Evolutionary conservation across 192 early-diverging fungal genomes (phyloP), one percentile per base, ranked within the genome.

Genomic region (Backusella australiensis): DNA sequence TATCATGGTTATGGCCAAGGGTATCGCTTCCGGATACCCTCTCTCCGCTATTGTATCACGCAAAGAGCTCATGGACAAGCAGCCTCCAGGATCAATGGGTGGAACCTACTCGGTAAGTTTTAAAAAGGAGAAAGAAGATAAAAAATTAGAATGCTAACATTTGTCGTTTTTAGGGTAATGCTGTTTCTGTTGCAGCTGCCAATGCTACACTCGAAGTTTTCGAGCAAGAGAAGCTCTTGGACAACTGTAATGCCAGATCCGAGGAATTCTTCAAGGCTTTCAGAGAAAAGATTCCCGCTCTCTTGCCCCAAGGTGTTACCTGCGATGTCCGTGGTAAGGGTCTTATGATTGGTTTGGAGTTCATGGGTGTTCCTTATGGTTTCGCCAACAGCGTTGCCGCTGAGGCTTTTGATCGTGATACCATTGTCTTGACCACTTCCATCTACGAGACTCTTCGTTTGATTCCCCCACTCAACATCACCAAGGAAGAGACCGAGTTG

Each of bases 341-440:
- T 63, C 41, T 84, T 15, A 84, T 84, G 83, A 76, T 84, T 77
- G 83, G 83, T 56, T 41, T 84, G 34, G 83, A 84, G 32, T 84
- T 84, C 41, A 32, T 34, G 56, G 69, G 71, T 0, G 81, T 71
- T 29, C 81, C 81, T 46, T 29, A 34, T 29, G 79, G 80, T 53
- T 81, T 81, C 75, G 76, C 69, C 1, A 19, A 35, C 23, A 52
- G 41, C 26, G 35, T 80, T 34, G 46, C 73, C 9, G 34, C 63
- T 3, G 75, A 78, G 11, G 65, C 72, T 19, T 66, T 79, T 14
- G 70, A 71, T 15, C 79, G 65, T 15, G 72, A 84, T 56, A 72
- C 78, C 44, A 46, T 84, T 29, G 23, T 84, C 3, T 9, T 84
- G 17, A 82, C 81, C 19, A 79, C 83, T 2, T 75, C 77, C 21